Conservation (phyloP, 306 rosid genomes). For the Prunus kanzakura region DNA sequence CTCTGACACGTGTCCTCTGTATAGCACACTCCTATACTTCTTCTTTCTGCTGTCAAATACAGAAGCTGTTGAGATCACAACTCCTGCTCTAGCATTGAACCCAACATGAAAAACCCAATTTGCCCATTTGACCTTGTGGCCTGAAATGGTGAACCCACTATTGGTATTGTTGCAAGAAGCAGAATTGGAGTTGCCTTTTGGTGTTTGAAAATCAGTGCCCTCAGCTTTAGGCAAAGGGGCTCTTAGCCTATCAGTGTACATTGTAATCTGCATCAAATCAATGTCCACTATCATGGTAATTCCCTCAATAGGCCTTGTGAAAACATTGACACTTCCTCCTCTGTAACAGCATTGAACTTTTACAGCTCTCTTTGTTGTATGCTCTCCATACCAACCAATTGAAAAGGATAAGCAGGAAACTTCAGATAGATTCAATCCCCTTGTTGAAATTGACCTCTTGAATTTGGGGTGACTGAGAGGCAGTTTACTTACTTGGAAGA, state of each 20-base stretch:
- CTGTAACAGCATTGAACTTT: slow-evolving; percentile 62
- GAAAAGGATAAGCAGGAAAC: slow-evolving; percentile 81
- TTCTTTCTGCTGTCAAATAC: slow-evolving; percentile 47
- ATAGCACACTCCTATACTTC: slow-evolving; percentile 54
- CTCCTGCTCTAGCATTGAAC: slow-evolving; percentile 77
- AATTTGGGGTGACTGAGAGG: slow-evolving; percentile 58
- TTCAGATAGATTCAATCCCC: slow-evolving; percentile 69
- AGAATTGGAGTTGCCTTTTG: slow-evolving; percentile 24
- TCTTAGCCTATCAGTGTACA: slow-evolving; percentile 52
- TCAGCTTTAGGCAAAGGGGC: slow-evolving; percentile 74
- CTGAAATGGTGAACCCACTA: slow-evolving; percentile 42
- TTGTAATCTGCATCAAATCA: slow-evolving; percentile 60
- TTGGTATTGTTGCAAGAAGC: slow-evolving; percentile 27
- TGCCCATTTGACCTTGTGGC: slow-evolving; percentile 63
- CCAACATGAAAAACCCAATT: slow-evolving; percentile 80
- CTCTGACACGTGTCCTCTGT: slow-evolving; percentile 90
- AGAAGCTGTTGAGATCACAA: slow-evolving; percentile 73
- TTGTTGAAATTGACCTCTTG: slow-evolving; percentile 42
- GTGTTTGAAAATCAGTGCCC: slow-evolving; percentile 56
- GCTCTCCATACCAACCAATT: slow-evolving; percentile 81
- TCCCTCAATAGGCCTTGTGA: slow-evolving; percentile 83
- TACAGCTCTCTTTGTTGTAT: slow-evolving; percentile 51
- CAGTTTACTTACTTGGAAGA: slow-evolving; percentile 60
- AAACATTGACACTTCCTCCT: slow-evolving; percentile 62
- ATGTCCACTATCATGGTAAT: slow-evolving; percentile 56